Evolutionary conservation across 75 land plant species (phyloP), one percentile per base, ranked within the genome.

Genomic region (Isoetes taiwanensis): DNA sequence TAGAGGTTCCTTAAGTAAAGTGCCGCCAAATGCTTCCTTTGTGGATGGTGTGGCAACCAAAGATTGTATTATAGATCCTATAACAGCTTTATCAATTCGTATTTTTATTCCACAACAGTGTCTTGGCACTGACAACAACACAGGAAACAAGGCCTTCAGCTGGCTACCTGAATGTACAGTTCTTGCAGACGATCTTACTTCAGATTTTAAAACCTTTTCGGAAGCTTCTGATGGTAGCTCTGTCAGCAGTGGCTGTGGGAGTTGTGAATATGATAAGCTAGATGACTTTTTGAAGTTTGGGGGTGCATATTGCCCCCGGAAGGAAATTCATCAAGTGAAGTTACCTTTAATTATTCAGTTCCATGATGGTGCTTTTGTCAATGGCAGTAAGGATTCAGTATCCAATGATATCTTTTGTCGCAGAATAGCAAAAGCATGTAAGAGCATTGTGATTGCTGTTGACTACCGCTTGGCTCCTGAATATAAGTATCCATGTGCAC

Each of bases 31-130:
- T 55, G 85, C 96, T 5, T 66, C 78, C 2, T 90, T 85, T 60
- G 48, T 74, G 55, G 91, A 90, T 52, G 91, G 84, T 19, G 87
- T 90, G 20, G 93, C 97, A 40, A 82, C 93, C 37, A 90, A 90
- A 59, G 93, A 90, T 59, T 67, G 85, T 61, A 80, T 81, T 60
- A 78, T 90, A 56, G 87, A 90, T 48, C 76, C 91, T n/a, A n/a
- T n/a, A n/a, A 75, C 80, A 1, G 66, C 83, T 20, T 76, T 90
- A 35, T 64, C 87, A 0, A 35, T 90, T 32, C 73, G 97, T 28
- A 85, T 85, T 46, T 90, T 86, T 56, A 70, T 90, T 3, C 97
- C 97, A 2, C 75, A 82, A n/a, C n/a, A n/a, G n/a, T n/a, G n/a
- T n/a, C n/a, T n/a, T n/a, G n/a, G n/a, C n/a, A n/a, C n/a, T n/a